Evolutionary conservation across 2,329 filamentous ascomycete species (phyloP).

Genomic region (Alternaria alternata): DNA sequence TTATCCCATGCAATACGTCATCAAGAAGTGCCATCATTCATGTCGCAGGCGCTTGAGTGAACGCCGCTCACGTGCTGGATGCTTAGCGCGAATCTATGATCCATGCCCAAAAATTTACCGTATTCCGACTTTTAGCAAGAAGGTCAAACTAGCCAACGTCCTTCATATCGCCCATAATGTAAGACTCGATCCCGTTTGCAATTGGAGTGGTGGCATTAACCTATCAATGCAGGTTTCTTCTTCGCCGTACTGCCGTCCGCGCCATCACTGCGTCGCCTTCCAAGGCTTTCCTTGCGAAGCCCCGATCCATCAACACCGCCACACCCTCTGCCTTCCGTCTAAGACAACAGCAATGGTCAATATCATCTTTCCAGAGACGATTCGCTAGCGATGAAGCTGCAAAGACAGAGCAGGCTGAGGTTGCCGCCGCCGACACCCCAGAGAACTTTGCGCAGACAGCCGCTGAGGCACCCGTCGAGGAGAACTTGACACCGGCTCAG

Average conservation of each 20-base stretch:
- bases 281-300: slow-evolving; percentile 53
- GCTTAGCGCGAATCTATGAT: slow-evolving; percentile 12
- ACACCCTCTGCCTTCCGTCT: slow-evolving; percentile 42
- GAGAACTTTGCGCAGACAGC: slow-evolving; percentile 49
- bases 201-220: slow-evolving; percentile 10
- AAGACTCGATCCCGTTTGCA: slow-evolving; percentile 3
- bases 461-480: slow-evolving; percentile 46
- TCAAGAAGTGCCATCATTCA: neutral
- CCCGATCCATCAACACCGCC: slow-evolving; percentile 47
- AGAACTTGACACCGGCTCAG: slow-evolving; percentile 41
- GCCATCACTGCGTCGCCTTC: slow-evolving; percentile 60
- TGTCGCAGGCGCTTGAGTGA: neutral
- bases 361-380: slow-evolving; percentile 55
- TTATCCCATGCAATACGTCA: neutral
- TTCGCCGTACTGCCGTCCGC: slow-evolving; percentile 66
- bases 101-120: slow-evolving; percentile 16
- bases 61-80: slow-evolving; percentile 7
- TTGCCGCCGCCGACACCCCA: slow-evolving; percentile 34
- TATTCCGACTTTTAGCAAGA: neutral
- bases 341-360: slow-evolving; percentile 51
- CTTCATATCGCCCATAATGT: slow-evolving; percentile 25
- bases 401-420: slow-evolving; percentile 48
- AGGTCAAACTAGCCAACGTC: slow-evolving; percentile 6
- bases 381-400: slow-evolving; percentile 59
- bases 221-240: slow-evolving; percentile 59